phyloP scores from a whole-genome alignment of 1,139 yeast genomes.

The Yamadazyma conglobata region DNA sequence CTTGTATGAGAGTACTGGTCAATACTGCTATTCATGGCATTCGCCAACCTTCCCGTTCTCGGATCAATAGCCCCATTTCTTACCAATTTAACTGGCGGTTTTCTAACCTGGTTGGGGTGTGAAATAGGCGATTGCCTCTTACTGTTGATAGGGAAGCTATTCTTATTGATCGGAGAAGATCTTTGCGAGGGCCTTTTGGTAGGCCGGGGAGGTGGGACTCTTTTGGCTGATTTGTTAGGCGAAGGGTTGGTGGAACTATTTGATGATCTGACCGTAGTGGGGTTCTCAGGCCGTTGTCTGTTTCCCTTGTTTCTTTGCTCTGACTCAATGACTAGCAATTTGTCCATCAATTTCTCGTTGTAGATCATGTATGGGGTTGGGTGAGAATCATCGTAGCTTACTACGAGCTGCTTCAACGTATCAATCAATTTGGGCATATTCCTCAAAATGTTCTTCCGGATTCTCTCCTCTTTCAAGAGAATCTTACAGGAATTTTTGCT shows the following conservation, averaged over 20 bases:
- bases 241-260: background rate
- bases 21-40: conserved; percentile 7
- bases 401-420: conserved; percentile 47
- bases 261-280: background rate
- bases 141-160: conserved; percentile 3
- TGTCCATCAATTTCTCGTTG: conserved; percentile 47
- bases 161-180: conserved; percentile 5
- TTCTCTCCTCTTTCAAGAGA: conserved; percentile 73
- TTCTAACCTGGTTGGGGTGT: conserved; percentile 6
- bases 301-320: conserved; percentile 1
- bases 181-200: conserved; percentile 1
- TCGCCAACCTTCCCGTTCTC: conserved; percentile 3
- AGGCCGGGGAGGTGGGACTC: conserved; percentile 3
- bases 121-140: conserved; percentile 8
- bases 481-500: conserved; percentile 78
- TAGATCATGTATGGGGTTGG: conserved; percentile 34
- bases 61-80: too few species aligned
- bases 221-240: background rate
- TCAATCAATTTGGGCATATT: conserved; percentile 62
- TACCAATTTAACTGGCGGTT: conserved; percentile 6
- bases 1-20: conserved; percentile 3
- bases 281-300: conserved; percentile 1
- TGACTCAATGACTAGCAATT: conserved; percentile 37
- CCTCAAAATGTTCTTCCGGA: conserved; percentile 62
- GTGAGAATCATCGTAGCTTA: conserved; percentile 41